Conservation (phyloP, 2,329 filamentous ascomycete genomes). For the Pyrenochaeta sp. region DNA sequence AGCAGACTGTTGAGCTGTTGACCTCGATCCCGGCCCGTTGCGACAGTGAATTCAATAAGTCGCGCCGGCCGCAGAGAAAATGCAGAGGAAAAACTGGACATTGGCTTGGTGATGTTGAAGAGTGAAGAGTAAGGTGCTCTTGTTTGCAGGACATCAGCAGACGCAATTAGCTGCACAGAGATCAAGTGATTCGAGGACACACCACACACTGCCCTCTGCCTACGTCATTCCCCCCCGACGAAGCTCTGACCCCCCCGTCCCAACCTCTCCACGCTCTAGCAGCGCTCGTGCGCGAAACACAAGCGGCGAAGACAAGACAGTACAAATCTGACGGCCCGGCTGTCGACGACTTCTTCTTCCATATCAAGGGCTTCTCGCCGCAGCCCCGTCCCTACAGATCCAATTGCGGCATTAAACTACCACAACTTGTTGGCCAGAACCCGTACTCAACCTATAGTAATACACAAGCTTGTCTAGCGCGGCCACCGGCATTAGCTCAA, state of each 20-base stretch:
- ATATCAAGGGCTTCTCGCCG: conserved; percentile 4
- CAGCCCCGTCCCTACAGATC: conserved; percentile 14
- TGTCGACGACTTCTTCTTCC: conserved; percentile 12
- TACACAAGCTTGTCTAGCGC: conserved; percentile 40
- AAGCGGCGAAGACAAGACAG: conserved; percentile 14
- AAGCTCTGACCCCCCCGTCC: conserved; percentile 21
- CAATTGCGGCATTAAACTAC: conserved; percentile 18
- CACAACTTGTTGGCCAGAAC: conserved; percentile 27
- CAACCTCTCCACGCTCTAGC: conserved; percentile 25
- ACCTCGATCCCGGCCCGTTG: conserved; percentile 23
- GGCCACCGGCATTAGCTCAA: conserved; percentile 34
- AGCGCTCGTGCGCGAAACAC: conserved; percentile 31
- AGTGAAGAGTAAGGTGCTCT: too few species aligned
- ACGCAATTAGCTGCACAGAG: background rate
- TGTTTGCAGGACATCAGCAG: background rate
- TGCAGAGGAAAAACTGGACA: conserved; percentile 9
- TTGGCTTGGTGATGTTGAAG: conserved; percentile 14
- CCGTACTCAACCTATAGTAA: conserved; percentile 24
- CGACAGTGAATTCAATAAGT: conserved; percentile 15
- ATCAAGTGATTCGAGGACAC: conserved; percentile 1
- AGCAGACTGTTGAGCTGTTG: conserved; percentile 38
- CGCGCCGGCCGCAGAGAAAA: conserved; percentile 9
- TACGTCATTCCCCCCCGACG: conserved; percentile 28
- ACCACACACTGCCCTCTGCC: background rate
- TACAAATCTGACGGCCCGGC: conserved; percentile 12